Evolutionary conservation across 164 flowering plant species (phyloP).

Genomic region (Aristolochia fimbriata): DNA sequence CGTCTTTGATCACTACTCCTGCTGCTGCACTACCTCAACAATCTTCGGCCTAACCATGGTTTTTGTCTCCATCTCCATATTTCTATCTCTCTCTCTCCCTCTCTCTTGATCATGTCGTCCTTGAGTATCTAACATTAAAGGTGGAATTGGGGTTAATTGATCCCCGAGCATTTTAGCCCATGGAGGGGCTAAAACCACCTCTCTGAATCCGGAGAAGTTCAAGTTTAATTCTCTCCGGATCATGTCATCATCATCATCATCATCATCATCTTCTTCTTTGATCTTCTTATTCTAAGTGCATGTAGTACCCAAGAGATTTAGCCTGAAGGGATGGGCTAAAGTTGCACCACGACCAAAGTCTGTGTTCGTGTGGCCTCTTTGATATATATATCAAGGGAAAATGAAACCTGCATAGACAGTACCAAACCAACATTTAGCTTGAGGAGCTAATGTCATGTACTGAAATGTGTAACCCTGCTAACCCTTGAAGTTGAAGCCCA

Average conservation of each 20-base stretch:
- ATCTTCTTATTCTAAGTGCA: too few species aligned
- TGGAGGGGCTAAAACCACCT: constrained; percentile 8
- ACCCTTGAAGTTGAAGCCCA: too few species aligned
- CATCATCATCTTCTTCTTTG: too few species aligned
- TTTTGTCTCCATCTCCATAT: constrained; percentile 6
- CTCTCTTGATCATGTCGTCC: constrained; percentile 5
- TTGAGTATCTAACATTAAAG: constrained; percentile 3
- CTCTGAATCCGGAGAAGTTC: constrained; percentile 6
- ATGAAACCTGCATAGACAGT: not conserved
- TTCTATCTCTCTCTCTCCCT: constrained; percentile 17
- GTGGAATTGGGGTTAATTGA: not conserved
- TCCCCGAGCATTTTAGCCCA: constrained; percentile 7
- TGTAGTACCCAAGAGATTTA: not conserved
- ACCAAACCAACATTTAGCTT: not conserved
- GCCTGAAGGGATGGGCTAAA: not conserved
- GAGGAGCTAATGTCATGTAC: not conserved
- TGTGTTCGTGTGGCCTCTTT: not conserved
- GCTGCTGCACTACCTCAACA: constrained; percentile 14
- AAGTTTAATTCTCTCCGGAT: too few species aligned
- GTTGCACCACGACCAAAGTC: not conserved
- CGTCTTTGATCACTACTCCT: constrained; percentile 9
- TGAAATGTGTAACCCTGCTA: too few species aligned
- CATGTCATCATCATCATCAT: too few species aligned
- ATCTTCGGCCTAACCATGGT: constrained; percentile 88
- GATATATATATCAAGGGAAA: not conserved